Evolutionary conservation across 208 protist species (phyloP).

Genomic region (Trypanosoma cruzi): DNA sequence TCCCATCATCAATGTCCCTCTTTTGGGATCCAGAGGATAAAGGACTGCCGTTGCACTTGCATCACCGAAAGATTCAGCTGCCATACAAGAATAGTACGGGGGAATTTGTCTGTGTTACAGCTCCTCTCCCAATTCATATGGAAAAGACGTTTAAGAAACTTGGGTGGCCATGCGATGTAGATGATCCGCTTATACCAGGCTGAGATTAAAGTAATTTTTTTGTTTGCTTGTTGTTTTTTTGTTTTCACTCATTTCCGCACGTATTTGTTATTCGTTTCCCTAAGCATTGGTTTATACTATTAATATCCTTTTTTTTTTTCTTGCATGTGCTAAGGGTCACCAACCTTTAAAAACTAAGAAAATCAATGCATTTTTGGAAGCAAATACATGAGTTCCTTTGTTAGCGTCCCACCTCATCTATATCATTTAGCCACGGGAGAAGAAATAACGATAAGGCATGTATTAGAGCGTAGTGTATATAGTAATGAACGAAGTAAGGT

Average conservation of each 20-base stretch:
- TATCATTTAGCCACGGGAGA: constrained; percentile 3
- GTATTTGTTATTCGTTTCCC: no score
- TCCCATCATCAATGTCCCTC: constrained; percentile 77
- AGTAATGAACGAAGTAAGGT: constrained; percentile 7
- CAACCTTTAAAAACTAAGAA: not conserved
- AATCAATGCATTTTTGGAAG: not conserved
- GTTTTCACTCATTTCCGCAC: no score
- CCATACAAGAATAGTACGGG: constrained; percentile 88
- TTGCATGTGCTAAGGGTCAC: no score
- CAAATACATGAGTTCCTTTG: not conserved
- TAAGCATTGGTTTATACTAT: no score
- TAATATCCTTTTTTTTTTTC: no score
- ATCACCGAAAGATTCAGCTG: constrained; percentile 90
- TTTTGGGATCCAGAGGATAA: constrained; percentile 88
- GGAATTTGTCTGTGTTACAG: constrained; percentile 87
- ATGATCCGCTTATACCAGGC: constrained; percentile 91
- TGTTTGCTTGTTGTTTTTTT: no score
- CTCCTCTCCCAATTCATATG: constrained; percentile 91
- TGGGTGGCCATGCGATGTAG: constrained; percentile 84
- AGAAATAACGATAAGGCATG: constrained; percentile 6
- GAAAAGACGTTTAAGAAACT: constrained; percentile 87
- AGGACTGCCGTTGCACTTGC: constrained; percentile 81
- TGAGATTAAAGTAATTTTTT: no score
- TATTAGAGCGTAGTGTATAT: not conserved
- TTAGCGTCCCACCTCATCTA: constrained; percentile 1